Evolutionary conservation across 306 rosid genomes (phyloP).

Genomic region (Macrotyloma uniflorum): DNA sequence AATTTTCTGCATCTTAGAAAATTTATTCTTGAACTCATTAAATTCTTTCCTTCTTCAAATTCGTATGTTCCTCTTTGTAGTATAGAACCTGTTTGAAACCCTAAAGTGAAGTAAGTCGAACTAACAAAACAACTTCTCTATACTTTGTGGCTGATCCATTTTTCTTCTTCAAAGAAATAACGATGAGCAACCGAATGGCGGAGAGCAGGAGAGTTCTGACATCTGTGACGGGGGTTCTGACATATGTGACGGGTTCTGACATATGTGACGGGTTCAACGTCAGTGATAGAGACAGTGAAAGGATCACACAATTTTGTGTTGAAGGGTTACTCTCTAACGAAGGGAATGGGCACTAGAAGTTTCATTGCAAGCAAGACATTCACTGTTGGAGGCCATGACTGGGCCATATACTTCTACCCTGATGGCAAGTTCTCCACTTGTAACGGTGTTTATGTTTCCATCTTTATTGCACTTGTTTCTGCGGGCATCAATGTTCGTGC

Average conservation of each 20-base stretch:
- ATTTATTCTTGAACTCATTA: too few species aligned
- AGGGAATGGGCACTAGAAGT: constrained; percentile 88
- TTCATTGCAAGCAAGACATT: constrained; percentile 87
- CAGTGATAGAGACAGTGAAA: constrained; percentile 81
- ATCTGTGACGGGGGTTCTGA: too few species aligned
- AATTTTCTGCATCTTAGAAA: neutral
- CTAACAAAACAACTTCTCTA: too few species aligned
- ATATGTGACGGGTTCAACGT: constrained; percentile 65
- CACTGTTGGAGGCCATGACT: constrained; percentile 80
- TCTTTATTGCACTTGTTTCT: constrained; percentile 79
- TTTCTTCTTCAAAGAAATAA: neutral
- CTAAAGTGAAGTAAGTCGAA: neutral
- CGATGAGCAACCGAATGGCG: neutral
- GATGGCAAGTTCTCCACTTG: constrained; percentile 88
- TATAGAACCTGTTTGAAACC: neutral
- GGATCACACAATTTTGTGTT: constrained; percentile 88
- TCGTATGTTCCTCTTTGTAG: neutral
- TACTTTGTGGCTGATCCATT: too few species aligned
- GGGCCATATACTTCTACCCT: constrained; percentile 94
- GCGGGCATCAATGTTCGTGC: constrained; percentile 86
- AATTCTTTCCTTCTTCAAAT: neutral
- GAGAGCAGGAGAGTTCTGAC: constrained; percentile 7
- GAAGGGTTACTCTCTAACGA: constrained; percentile 81
- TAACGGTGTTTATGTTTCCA: constrained; percentile 78
- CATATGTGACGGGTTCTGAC: too few species aligned